A percentile compares a stretch with the other conserved stretches of the same genome.
These are phyloP conservation scores for Xerocomus spinulosus DNA, from an alignment of 768 basidiomycete genomes.

Conservation along the genomic window DNA sequence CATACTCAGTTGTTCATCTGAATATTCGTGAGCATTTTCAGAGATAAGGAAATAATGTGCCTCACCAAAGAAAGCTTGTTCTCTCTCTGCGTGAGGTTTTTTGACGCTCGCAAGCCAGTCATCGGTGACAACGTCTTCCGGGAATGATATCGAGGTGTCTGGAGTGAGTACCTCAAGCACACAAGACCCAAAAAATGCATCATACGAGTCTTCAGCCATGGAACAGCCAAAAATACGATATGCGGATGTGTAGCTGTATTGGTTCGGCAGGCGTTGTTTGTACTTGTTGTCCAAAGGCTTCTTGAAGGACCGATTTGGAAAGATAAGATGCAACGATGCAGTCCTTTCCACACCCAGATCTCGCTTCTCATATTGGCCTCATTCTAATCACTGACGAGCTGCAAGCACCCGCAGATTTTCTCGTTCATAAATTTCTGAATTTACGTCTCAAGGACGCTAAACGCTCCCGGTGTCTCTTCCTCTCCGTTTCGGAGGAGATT, in stretches of 20 bases:
- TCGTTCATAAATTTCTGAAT: constrained; percentile 53
- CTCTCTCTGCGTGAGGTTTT: constrained; percentile 45
- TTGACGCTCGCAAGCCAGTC: constrained; percentile 54
- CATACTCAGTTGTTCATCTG: constrained; percentile 55
- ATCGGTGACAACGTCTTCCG: constrained; percentile 41
- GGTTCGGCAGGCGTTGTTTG: constrained; percentile 7
- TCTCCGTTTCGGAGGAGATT: constrained; percentile 56
- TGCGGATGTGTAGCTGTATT: too few species aligned
- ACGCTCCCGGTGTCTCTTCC: constrained; percentile 40
- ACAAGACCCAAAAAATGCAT: constrained; percentile 58
- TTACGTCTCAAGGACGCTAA: constrained; percentile 47
- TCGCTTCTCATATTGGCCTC: constrained; percentile 46
- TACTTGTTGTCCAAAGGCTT: constrained; percentile 18
- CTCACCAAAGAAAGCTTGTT: constrained; percentile 74
- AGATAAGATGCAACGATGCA: constrained; percentile 24
- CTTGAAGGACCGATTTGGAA: constrained; percentile 17
- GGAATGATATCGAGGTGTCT: constrained; percentile 58
- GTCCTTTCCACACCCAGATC: constrained; percentile 50
- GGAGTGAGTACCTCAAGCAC: constrained; percentile 62
- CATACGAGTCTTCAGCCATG: constrained; percentile 44
- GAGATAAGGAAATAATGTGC: constrained; percentile 16
- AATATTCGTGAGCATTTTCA: constrained; percentile 18
- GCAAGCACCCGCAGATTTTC: constrained; percentile 66
- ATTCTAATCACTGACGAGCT: constrained; percentile 69
- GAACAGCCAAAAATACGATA: not conserved